Evolutionary conservation across 2,329 filamentous ascomycete species (phyloP), one percentile per base, ranked within the genome.

Genomic region (Stenocarpella maydis): DNA sequence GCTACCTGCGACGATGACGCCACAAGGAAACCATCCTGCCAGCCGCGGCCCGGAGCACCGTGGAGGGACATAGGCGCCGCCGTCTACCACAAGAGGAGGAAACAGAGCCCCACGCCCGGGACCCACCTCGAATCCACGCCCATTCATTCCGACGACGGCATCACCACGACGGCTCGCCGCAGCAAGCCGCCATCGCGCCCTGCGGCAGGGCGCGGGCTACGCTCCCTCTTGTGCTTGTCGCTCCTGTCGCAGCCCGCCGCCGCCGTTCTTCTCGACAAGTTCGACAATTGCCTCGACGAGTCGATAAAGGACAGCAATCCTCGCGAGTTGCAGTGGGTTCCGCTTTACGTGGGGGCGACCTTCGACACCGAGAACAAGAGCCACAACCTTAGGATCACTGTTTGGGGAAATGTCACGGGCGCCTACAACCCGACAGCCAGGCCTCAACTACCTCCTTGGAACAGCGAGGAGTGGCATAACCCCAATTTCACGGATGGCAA

Each of bases 331-430:
- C 94, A 98, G 82, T 97, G 95, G 83, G 84, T 89, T 15, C 95
- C 96, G 3, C 79, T 91, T 43, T 90, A 87, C 74, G 88, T 96
- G 69, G 90, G 92, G 75, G 95, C 93, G 68, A 81, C 82, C 24
- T 97, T 97, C 82, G 87, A 93, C 75, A 85, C 87, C 34, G 79
- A 82, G 17, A 82, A 87, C 72, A 78, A 87, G 5, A 85, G 82
- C 63, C 89, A 95, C 76, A 88, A 86, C 49, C 84, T 99, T 60
- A 89, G 88, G 72, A 83, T 98, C 67, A 96, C 90, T 1, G 87
- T 97, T 55, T 98, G 94, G 83, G 95, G 95, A 64, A 98, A 98
- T 80, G 94, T 98, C 37, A 92, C 91, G 10, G 96, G 96, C 55
- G 88, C 91, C 63, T 85, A 87, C 53, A 84, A 84, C 2, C 64